Conservation (phyloP, 345 rosid species). For the Salix exigua region DNA sequence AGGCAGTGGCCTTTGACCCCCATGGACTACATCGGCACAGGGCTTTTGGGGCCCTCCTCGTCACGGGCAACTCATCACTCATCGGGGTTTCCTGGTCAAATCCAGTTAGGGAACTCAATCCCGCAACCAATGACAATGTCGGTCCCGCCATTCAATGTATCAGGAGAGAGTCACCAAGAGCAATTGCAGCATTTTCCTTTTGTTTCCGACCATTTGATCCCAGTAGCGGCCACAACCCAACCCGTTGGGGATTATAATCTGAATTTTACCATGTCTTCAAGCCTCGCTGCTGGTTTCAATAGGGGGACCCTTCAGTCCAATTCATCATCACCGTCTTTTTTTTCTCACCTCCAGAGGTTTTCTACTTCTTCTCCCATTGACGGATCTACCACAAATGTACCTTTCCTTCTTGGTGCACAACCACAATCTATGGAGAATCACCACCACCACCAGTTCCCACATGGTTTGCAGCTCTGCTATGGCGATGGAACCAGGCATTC, state of each 20-base stretch:
- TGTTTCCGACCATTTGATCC: slow-evolving; percentile 71
- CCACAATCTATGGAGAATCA: slow-evolving; percentile 60
- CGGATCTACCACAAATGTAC: slow-evolving; percentile 50
- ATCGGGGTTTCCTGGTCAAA: slow-evolving; percentile 44
- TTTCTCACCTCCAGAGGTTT: slow-evolving; percentile 72
- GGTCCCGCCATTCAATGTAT: slow-evolving; percentile 32
- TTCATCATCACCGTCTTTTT: slow-evolving; percentile 64
- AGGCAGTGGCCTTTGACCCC: slow-evolving; percentile 57
- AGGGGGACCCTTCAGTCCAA: slow-evolving; percentile 99
- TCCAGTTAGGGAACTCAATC: slow-evolving; percentile 41
- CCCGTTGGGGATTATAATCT: slow-evolving; percentile 58
- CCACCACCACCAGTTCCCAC: slow-evolving; percentile 63
- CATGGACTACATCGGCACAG: slow-evolving; percentile 62
- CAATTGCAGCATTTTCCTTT: slow-evolving; percentile 64
- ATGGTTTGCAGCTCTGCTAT: slow-evolving; percentile 73
- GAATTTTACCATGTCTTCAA: slow-evolving; percentile 76
- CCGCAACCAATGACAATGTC: slow-evolving; percentile 31
- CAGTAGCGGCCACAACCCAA: slow-evolving; percentile 42
- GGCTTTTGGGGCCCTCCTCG: slow-evolving; percentile 46
- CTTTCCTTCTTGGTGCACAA: slow-evolving; percentile 58
- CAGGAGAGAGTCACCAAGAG: slow-evolving; percentile 41
- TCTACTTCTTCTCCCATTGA: slow-evolving; percentile 44
- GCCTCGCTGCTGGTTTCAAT: slow-evolving; percentile 77
- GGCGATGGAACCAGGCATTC: slow-evolving; percentile 67
- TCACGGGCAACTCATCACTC: slow-evolving; percentile 31